Evolutionary conservation across 2,329 filamentous ascomycete species (phyloP).

Genomic region (Neofusicoccum ribis): DNA sequence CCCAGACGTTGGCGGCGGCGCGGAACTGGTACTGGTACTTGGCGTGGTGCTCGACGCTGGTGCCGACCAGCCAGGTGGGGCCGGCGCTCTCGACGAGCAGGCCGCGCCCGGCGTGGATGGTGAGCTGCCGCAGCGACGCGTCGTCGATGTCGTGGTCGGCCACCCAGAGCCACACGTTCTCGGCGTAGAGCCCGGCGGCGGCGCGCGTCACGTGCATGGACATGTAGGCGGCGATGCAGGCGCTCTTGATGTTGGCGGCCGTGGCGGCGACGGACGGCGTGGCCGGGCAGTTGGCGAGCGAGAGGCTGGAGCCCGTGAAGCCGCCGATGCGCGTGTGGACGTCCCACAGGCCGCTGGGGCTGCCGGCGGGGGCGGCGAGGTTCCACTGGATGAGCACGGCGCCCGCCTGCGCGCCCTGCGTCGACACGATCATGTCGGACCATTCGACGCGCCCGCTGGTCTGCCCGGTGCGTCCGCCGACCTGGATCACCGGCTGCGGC

Average conservation of each 20-base stretch:
- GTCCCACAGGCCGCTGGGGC: conserved; percentile 78
- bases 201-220: conserved; percentile 51
- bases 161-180: conserved; percentile 92
- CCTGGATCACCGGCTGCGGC: conserved; percentile 65
- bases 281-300: conserved; percentile 76
- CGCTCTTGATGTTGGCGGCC: conserved; percentile 51
- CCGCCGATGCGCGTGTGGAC: conserved; percentile 84
- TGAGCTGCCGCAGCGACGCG: conserved; percentile 69
- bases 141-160: conserved; percentile 88
- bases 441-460: conserved; percentile 68
- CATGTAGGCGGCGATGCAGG: conserved; percentile 72
- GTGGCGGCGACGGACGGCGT: conserved; percentile 61
- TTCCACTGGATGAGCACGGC: conserved; percentile 75
- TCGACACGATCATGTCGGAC: conserved; percentile 71
- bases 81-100: conserved; percentile 65
- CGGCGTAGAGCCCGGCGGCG: conserved; percentile 67
- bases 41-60: conserved; percentile 61
- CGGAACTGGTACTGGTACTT: conserved; percentile 81
- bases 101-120: conserved; percentile 84
- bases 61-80: conserved; percentile 61
- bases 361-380: conserved; percentile 54
- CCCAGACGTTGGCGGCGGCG: conserved; percentile 76
- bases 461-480: conserved; percentile 54
- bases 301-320: conserved; percentile 73
- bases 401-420: conserved; percentile 65